phyloP scores from a whole-genome alignment of 306 rosid genomes.

The Vigna trinervia region DNA sequence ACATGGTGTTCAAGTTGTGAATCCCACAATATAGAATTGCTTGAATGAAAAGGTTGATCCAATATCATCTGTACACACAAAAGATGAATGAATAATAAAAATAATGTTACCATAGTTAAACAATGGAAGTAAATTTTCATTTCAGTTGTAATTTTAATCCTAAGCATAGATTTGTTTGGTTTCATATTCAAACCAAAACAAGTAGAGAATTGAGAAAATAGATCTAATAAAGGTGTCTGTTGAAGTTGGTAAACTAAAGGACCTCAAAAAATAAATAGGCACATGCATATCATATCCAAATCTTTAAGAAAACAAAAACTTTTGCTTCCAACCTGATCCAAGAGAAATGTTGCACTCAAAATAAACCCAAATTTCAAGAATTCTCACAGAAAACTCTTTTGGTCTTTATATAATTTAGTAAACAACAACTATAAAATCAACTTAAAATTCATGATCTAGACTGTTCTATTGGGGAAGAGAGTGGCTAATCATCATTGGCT shows the following conservation, averaged over 20 bases:
- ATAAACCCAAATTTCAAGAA: conserved; percentile 19
- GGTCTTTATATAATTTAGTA: conserved; percentile 23
- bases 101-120: not conserved
- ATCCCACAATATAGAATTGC: conserved; percentile 79
- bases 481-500: conserved; percentile 9
- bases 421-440: conserved; percentile 12
- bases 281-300: conserved; percentile 35
- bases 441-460: not conserved
- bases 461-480: not conserved
- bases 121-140: conserved; percentile 12
- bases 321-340: conserved; percentile 30
- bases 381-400: not conserved
- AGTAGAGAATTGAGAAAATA: conserved; percentile 22
- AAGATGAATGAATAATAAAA: conserved; percentile 37
- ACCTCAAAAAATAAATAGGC: conserved; percentile 31
- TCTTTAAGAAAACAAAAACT: not conserved
- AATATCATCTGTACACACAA: conserved; percentile 70
- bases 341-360: conserved; percentile 24
- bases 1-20: conserved; percentile 84
- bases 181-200: conserved; percentile 38
- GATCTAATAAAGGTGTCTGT: conserved; percentile 14
- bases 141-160: conserved; percentile 22
- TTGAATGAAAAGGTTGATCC: conserved; percentile 67
- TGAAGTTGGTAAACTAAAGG: conserved; percentile 22
- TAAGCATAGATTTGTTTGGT: conserved; percentile 3